phyloP scores from a whole-genome alignment of 441 rosid genomes.

The Flueggea neowawraea region DNA sequence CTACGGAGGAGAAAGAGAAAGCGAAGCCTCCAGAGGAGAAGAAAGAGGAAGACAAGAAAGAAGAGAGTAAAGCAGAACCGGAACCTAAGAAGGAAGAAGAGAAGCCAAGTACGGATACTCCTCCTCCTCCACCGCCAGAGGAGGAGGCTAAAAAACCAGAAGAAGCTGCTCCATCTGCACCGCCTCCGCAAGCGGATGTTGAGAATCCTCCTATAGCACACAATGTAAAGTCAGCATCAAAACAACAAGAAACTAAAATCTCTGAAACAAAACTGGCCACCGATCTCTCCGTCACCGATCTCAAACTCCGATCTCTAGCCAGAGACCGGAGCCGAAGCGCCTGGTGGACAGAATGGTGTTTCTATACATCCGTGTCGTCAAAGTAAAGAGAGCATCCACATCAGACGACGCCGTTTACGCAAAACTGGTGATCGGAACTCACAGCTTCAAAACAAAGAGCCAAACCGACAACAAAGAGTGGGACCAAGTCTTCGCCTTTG shows the following conservation, averaged over 20 bases:
- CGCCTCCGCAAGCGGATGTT: conserved; percentile 22
- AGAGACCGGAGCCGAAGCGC: conserved; percentile 51
- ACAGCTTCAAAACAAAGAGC: conserved; percentile 61
- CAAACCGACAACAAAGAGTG: conserved; percentile 50
- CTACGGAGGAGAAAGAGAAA: neutral
- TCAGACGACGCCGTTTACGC: conserved; percentile 43
- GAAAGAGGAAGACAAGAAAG: too few species aligned
- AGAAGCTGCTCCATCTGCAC: neutral
- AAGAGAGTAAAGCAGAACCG: too few species aligned
- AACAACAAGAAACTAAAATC: conserved; percentile 12
- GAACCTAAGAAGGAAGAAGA: conserved; percentile 4
- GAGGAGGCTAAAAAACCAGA: conserved; percentile 15
- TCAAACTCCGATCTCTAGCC: conserved; percentile 41
- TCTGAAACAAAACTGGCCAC: conserved; percentile 22
- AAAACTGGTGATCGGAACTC: conserved; percentile 79
- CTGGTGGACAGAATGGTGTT: conserved; percentile 76
- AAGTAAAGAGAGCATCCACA: conserved; percentile 47
- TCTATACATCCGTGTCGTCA: conserved; percentile 73
- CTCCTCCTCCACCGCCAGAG: neutral
- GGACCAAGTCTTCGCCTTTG: conserved; percentile 52
- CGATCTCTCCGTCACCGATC: conserved; percentile 35
- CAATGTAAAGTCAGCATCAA: conserved; percentile 30
- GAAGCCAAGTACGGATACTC: neutral
- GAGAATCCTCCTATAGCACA: conserved; percentile 49
- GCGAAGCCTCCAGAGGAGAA: conserved; percentile 12